Conservation (phyloP, 1,284 basidiomycete genomes). For the Boletus semigastroideus region DNA sequence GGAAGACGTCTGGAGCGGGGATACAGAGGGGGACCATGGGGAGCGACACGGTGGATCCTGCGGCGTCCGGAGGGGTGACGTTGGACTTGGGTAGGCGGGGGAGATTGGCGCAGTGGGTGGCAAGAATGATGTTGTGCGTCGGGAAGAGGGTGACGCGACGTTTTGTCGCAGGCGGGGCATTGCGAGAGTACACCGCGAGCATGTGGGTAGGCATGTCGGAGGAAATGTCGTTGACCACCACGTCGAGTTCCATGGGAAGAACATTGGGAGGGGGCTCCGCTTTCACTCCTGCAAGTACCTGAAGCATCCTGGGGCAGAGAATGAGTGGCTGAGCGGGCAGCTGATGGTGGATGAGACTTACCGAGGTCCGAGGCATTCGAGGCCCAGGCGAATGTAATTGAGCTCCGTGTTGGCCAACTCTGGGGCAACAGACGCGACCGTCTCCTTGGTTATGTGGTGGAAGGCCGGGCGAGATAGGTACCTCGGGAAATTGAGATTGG, state of each 20-base stretch:
- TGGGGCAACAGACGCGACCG: slow-evolving; percentile 23
- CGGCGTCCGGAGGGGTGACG: slow-evolving; percentile 20
- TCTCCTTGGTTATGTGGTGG: slow-evolving; percentile 11
- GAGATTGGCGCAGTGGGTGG: slow-evolving; percentile 52
- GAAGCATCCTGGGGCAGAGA: slow-evolving; percentile 27
- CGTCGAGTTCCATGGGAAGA: slow-evolving; percentile 29
- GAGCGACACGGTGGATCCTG: slow-evolving; percentile 33
- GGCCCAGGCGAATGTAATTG: slow-evolving; percentile 29
- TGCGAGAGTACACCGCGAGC: slow-evolving; percentile 45
- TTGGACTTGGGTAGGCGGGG: slow-evolving; percentile 37
- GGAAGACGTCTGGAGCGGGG: slow-evolving; percentile 51
- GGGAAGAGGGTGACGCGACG: slow-evolving; percentile 51
- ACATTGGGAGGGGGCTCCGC: slow-evolving; percentile 22
- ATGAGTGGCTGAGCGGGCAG: slow-evolving; percentile 9
- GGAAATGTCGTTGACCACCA: slow-evolving; percentile 30
- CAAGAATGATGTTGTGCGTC: slow-evolving; percentile 55
- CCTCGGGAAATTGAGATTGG: slow-evolving; percentile 22
- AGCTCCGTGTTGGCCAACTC: slow-evolving; percentile 25
- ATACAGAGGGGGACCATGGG: slow-evolving; percentile 50
- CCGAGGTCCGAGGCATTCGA: slow-evolving; percentile 30
- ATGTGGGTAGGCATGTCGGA: slow-evolving; percentile 53
- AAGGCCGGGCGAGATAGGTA: slow-evolving; percentile 23
- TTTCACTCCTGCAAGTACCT: slow-evolving; percentile 30
- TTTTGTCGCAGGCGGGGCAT: slow-evolving; percentile 25
- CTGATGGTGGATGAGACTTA: slow-evolving; percentile 8